Evolutionary conservation across 1,284 basidiomycete genomes (phyloP).

Genomic region (Boletus mariae): DNA sequence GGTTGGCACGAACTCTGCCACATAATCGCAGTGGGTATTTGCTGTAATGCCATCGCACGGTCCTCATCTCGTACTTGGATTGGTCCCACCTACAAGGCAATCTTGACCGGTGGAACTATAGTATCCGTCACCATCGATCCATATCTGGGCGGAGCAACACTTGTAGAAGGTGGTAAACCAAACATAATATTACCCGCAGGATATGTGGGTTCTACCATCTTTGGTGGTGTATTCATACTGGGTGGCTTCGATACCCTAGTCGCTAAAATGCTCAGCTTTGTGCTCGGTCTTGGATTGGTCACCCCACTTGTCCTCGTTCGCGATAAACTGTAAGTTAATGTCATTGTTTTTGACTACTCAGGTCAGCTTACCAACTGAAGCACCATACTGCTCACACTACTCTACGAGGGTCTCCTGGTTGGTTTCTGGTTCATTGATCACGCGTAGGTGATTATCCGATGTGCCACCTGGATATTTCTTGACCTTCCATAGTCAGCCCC

Average conservation of each 20-base stretch:
- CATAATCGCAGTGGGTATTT: conserved; percentile 58
- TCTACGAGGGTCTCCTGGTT: conserved; percentile 72
- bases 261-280: conserved; percentile 78
- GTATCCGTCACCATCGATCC: conserved; percentile 78
- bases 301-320: conserved; percentile 74
- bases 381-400: conserved; percentile 70
- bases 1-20: conserved; percentile 85
- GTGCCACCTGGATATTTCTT: conserved; percentile 6
- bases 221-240: conserved; percentile 75
- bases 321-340: conserved; percentile 68
- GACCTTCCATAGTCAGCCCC: conserved; percentile 42
- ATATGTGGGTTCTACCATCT: conserved; percentile 73
- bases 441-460: conserved; percentile 48
- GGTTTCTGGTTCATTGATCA: conserved; percentile 86
- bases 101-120: conserved; percentile 73
- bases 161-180: conserved; percentile 71
- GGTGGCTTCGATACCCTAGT: conserved; percentile 77
- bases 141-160: conserved; percentile 72
- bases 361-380: conserved; percentile 37
- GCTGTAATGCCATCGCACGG: neutral
- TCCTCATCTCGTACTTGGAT: conserved; percentile 10
- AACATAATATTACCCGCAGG: conserved; percentile 68
- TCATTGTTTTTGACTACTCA: neutral
- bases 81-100: conserved; percentile 45
- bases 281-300: conserved; percentile 70